Evolutionary conservation across 441 rosid species (phyloP).

Genomic region (Hura crepitans): DNA sequence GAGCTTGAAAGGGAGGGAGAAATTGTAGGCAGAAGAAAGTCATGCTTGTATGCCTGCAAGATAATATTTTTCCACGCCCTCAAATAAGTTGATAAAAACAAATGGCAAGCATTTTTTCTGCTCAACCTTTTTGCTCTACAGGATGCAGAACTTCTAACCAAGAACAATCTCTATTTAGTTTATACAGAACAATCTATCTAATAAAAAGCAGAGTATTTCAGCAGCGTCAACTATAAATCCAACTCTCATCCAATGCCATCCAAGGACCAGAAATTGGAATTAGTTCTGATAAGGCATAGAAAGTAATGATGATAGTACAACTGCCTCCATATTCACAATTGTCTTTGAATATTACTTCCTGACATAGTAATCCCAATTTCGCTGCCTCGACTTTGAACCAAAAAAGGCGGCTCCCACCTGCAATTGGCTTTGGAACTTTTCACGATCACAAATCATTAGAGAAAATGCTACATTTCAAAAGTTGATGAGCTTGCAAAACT

Average conservation of each 20-base stretch:
- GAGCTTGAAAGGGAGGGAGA: too few species aligned
- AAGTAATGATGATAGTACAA: conserved; percentile 10
- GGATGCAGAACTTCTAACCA: conserved; percentile 4
- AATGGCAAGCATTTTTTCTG: background rate
- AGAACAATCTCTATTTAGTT: background rate
- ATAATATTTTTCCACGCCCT: background rate
- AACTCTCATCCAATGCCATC: background rate
- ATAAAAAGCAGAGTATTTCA: conserved; percentile 5
- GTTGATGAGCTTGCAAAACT: conserved; percentile 37
- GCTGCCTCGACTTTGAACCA: conserved; percentile 31
- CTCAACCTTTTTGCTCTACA: background rate
- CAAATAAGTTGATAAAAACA: background rate
- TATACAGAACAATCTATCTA: conserved; percentile 11
- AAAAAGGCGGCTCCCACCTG: conserved; percentile 26
- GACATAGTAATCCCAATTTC: conserved; percentile 29
- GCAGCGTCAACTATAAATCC: background rate
- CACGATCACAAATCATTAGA: conserved; percentile 30
- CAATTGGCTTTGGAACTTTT: conserved; percentile 30
- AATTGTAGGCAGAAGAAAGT: background rate
- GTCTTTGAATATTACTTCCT: conserved; percentile 10
- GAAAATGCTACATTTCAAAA: conserved; percentile 28
- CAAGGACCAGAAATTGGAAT: conserved; percentile 2
- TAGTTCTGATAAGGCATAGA: background rate
- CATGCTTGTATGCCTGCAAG: background rate
- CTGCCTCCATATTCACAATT: conserved; percentile 2